Conservation (phyloP, 306 rosid genomes). For the Pyrus betulifolia region DNA sequence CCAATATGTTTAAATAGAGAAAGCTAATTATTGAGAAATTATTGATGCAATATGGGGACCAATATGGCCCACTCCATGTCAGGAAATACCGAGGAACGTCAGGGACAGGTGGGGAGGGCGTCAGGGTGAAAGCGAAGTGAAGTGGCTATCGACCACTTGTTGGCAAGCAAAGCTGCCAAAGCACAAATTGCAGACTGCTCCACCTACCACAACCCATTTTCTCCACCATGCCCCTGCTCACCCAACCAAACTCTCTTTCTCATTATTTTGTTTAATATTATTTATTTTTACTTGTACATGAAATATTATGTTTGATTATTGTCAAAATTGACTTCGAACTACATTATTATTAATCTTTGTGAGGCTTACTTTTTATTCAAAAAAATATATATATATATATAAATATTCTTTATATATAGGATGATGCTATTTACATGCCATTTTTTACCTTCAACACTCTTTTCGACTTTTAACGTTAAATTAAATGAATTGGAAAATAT, state of each 20-base stretch:
- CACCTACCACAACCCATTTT: conserved; percentile 36
- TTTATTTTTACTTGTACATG: too few species aligned
- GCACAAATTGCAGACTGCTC: conserved; percentile 18
- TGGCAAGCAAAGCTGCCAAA: neutral
- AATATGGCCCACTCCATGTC: neutral
- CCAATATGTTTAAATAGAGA: too few species aligned
- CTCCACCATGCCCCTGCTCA: neutral
- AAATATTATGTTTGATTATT: accelerated
- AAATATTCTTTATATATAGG: too few species aligned
- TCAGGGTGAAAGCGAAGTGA: neutral
- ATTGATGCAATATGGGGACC: neutral
- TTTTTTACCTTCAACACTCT: too few species aligned
- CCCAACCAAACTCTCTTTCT: conserved; percentile 45
- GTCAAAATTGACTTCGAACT: accelerated
- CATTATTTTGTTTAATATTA: neutral
- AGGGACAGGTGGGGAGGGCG: conserved; percentile 12
- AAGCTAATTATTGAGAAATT: neutral
- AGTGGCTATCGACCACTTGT: conserved; percentile 14
- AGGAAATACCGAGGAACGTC: neutral
- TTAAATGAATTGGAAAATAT: too few species aligned
- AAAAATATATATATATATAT: too few species aligned
- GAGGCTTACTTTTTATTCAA: too few species aligned
- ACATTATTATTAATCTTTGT: accelerated
- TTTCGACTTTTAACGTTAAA: too few species aligned
- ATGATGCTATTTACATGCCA: too few species aligned